Base-by-base conservation (phyloP, 2,329 filamentous ascomycete genomes). In the Beauveria sp. region DNA sequence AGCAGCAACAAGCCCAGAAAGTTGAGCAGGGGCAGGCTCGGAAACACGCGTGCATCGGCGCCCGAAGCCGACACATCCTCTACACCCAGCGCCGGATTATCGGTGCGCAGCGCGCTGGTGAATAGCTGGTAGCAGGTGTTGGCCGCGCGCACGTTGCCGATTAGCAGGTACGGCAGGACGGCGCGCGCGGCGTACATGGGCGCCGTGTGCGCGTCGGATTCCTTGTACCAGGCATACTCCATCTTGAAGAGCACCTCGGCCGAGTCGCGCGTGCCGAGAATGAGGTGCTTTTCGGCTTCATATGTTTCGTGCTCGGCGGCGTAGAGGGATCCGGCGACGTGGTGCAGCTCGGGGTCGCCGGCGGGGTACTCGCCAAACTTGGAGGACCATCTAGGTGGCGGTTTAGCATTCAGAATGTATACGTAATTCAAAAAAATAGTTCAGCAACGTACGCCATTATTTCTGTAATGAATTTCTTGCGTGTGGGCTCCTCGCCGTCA, bases 291-390 rank as follows among this genome's bases (percentile, higher is more conserved):
- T 76, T 99, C 96, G 16, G 96, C 95, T 63, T 97, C 93, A 79
- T 96, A 96, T 28, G 88, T 84, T 64, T 97, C 91, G 74, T 93
- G 89, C 69, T 97, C 93, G 70, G 96, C 89, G n/a, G 93, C 93
- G 73, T 91, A 96, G 49, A 97, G 79, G 38, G 86, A 87, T 56
- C 95, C 95, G 42, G 88, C 88, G 49, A 96, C 92, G 76, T 98
- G 93, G 76, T 99, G 95, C 61, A 99, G 80, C 70, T 98, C 95
- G 3, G 93, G 89, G 71, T 99, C 95, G 64, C 95, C 95, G 56
- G 91, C 89, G 53, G 95, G 93, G 73, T 90, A 91, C 51, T 95
- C 90, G 67, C 93, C 91, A 70, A 86, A 88, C 73, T 89, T 93
- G 61, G 86, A 83, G 62, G 91, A 96, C 95, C 95, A 99, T 50